Evolutionary conservation across 2,329 filamentous ascomycete species (phyloP), one percentile per base, ranked within the genome.

Genomic region (Passalora sequoiae): DNA sequence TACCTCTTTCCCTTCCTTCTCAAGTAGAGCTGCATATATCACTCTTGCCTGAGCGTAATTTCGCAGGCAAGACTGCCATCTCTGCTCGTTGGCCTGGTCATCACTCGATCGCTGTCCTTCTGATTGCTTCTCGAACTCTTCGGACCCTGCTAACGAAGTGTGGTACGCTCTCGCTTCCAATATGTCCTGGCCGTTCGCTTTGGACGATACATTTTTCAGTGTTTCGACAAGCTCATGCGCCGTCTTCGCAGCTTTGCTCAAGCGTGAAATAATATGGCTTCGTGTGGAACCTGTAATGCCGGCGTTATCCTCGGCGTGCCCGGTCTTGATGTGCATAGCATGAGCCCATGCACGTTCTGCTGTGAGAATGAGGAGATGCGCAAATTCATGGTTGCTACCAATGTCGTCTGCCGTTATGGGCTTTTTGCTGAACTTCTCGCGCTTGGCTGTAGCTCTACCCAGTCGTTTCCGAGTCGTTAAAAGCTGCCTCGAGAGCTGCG

Each of bases 321-420:
- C 73, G 3, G 87, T 78, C 68, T 94, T 96, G 76, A 96, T 88
- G 62, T 85, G 81, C 89, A 97, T 94, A 45, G 89, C 91, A 66
- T 95, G 84, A 27, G 92, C 91, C 87, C 89, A 97, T 39, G 89
- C 87, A 52, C 92, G 80, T 70, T 98, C 92, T 48, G 89, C 82
- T 28, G 81, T 86, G 60, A 96, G 80, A 44, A 98, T 75, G 22
- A 91, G 74, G n/a, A 96, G 74, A 54, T 84, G 76, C 37, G 83
- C 78, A 58, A 80, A 96, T 85, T 86, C 86, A 66, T 80, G 73
- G 66, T 89, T 86, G 51, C 76, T 73, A 25, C 75, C 77, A 57
- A 97, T 76, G 61, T 94, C 80, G 55, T 85, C 80, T 20, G 86
- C 75, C 2, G 85, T 88, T 47, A 94, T 71, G 12, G 77, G 70